Conservation (phyloP, 306 rosid genomes). For the Begonia masoniana region DNA sequence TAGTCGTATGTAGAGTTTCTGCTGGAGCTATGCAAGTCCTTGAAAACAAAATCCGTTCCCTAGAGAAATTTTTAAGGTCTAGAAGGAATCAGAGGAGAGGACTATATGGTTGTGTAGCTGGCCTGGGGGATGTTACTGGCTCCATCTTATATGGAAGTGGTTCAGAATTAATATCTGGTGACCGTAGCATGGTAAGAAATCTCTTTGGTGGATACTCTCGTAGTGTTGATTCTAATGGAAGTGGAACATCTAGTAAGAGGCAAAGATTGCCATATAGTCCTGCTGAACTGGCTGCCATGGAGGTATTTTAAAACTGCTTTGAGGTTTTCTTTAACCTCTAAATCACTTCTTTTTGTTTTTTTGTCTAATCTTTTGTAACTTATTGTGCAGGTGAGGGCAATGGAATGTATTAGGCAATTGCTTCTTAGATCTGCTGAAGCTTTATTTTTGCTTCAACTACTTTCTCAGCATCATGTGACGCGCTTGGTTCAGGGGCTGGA, state of each 20-base stretch:
- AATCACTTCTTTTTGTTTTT: no score
- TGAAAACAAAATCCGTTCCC: constrained; percentile 66
- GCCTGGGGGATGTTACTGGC: constrained; percentile 79
- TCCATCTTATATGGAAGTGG: constrained; percentile 77
- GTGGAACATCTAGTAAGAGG: constrained; percentile 63
- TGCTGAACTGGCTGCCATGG: constrained; percentile 98
- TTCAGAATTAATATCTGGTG: constrained; percentile 67
- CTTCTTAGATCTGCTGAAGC: constrained; percentile 91
- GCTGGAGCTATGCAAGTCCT: constrained; percentile 84
- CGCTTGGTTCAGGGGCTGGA: constrained; percentile 85
- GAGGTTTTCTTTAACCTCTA: background rate
- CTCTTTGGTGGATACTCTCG: constrained; percentile 76
- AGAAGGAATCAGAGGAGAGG: constrained; percentile 95
- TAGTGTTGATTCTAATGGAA: constrained; percentile 53
- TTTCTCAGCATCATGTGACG: constrained; percentile 89
- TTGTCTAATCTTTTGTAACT: no score
- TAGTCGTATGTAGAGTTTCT: constrained; percentile 74
- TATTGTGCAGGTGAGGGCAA: constrained; percentile 78
- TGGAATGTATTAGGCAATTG: constrained; percentile 95
- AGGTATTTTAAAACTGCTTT: constrained; percentile 32
- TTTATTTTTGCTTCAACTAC: constrained; percentile 87
- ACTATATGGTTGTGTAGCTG: constrained; percentile 95
- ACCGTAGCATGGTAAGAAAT: constrained; percentile 74
- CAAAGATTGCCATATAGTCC: constrained; percentile 88
- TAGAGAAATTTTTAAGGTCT: constrained; percentile 78